Base-by-base conservation (phyloP, 2,329 filamentous ascomycete species). In the Nothophoma quercina region DNA sequence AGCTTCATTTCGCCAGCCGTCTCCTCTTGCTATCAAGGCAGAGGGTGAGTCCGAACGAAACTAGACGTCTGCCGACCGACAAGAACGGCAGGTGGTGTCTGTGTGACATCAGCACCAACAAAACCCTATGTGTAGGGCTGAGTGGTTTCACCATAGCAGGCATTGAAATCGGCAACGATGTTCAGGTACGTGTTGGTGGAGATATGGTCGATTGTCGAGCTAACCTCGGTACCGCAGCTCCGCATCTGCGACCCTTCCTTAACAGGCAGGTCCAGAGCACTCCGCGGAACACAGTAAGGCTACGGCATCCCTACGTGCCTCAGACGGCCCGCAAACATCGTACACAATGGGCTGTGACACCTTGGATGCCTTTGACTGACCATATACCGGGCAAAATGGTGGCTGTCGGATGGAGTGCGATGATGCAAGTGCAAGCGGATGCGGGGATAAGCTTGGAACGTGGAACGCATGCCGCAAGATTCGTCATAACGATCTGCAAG, bases 381-480 rank as follows among this genome's bases (percentile, higher is more conserved):
- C 49, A 46, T 34, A 30, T 41, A 51, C 41, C 41, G 4, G 35
- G 49, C 41, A 29, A 23, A 28, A 15, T 13, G 38, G 39, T 51
- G 26, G 19, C 36, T 43, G 19, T 34, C 16, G 34, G 34, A 28
- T 16, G 10, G 33, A 39, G 28, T 18, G 23, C 18, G 15, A 28
- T 41, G 29, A 34, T 22, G 30, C 42, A 8, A 25, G 36, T 33
- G 30, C 36, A 34, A 29, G 30, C 12, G 28, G 28, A 32, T 40
- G 48, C 48, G 49, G 41, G 49, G 49, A 46, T 46, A 22, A 41
- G 46, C 35, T 43, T 49, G 25, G n/a, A n/a, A n/a, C n/a, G 6
- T 26, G 45, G 29, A 19, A 33, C 28, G 18, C 41, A 18, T 34
- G 25, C 22, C 16, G 34, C 25, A 19, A 25, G 26, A 18, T 28